These are phyloP conservation scores for Kuraishia borneana DNA, from an alignment of 805 yeast species.

Conservation along the genomic window DNA sequence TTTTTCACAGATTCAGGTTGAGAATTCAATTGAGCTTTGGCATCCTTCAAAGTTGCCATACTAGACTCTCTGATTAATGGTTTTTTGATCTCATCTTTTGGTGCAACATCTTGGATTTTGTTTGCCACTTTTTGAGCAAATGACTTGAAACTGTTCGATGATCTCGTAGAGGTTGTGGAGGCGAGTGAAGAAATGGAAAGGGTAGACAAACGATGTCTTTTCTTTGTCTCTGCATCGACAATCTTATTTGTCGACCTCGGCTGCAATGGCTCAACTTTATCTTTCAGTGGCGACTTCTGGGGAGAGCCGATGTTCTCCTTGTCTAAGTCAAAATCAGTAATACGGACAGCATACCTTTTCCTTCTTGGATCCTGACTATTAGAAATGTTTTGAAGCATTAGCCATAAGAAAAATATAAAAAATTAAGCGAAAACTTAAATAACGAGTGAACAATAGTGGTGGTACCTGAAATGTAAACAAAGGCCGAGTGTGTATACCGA, in stretches of 20 bases:
- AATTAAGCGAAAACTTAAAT: too few relatives aligned
- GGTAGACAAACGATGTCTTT: constrained; percentile 8
- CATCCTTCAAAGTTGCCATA: not conserved
- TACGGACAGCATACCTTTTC: too few relatives aligned
- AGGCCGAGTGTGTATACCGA: too few relatives aligned
- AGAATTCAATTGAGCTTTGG: not conserved
- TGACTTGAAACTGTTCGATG: constrained; percentile 12
- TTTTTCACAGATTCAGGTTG: not conserved
- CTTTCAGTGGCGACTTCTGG: too few relatives aligned
- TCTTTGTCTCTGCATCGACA: not conserved
- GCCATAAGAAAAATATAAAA: too few relatives aligned
- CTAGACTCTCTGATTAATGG: not conserved
- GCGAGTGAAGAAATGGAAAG: constrained; percentile 9
- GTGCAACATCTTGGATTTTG: not conserved
- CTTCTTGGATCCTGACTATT: too few relatives aligned
- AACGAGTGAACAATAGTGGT: too few relatives aligned
- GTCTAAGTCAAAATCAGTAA: too few relatives aligned
- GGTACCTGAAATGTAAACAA: too few relatives aligned
- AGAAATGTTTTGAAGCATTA: too few relatives aligned
- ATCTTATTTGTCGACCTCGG: not conserved
- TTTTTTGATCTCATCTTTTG: not conserved
- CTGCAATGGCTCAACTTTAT: not conserved
- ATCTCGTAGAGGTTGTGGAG: constrained; percentile 11
- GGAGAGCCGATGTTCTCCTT: not conserved
- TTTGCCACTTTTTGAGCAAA: constrained; percentile 11